Evolutionary conservation across 495 filamentous ascomycete genomes (phyloP), one percentile per base, ranked within the genome.

Genomic region (Jackrogersella minutella): DNA sequence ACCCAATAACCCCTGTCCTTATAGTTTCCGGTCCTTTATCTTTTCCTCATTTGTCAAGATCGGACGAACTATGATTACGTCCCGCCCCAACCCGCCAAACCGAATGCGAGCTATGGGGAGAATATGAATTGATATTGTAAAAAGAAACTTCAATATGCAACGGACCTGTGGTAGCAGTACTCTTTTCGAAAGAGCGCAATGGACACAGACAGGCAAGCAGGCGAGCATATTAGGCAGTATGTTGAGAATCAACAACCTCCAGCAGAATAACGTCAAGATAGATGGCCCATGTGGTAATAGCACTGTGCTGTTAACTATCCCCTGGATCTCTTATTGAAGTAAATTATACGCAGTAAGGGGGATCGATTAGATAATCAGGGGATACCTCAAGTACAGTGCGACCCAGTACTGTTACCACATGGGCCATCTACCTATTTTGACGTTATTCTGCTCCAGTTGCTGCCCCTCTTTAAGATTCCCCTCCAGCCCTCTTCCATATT

Each of bases 21-120:
- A 51, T 9, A 10, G 17, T 21, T 51, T 34, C 47, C 47, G 33
- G 50, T 53, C 50, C 31, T 53, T 39, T 53, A 26, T 39, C 34
- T 54, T 51, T n/a, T 10, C 28, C 30, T 21, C 30, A 22, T 39
- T n/a, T 19, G 34, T 28, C 13, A 39, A 39, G 13, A 26, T 39
- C 24, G 34, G 51, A 21, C 8, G 51, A 39, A 24, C 34, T 24
- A 40, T 24, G 34, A 24, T 33, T 22, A 26, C 11, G 51, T 54
- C 51, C 31, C 34, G 13, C 21, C 8, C 30, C 47, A 36, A 51
- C 8, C 47, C 30, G 30, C 13, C 37, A 21, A 46, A 10, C 28
- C 47, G 47, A 51, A 51, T 51, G 47, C 16, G 47, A 51, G 10
- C 30, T 22, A 33, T 43, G 22, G 40, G 22, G 22, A 22, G 40